Evolutionary conservation across 1,284 basidiomycete species (phyloP).

Genomic region (Apiotrichum laibachii): DNA sequence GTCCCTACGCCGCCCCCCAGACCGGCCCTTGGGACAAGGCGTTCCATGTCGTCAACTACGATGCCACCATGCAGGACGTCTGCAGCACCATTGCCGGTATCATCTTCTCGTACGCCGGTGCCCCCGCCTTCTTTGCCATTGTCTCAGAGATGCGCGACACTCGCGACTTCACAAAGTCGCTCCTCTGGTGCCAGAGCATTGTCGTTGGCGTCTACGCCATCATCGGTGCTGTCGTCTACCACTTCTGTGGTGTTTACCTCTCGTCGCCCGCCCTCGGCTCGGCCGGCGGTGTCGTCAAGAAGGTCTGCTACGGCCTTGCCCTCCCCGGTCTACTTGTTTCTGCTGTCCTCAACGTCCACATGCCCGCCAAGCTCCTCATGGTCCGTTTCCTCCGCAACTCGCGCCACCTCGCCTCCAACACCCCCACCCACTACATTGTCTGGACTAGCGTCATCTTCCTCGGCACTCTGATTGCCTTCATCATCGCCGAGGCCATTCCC

Average conservation of each 20-base stretch:
- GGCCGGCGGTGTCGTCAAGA: conserved; percentile 46
- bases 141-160: conserved; percentile 44
- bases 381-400: conserved; percentile 61
- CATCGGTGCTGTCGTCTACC: conserved; percentile 14
- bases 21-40: conserved; percentile 33
- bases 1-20: conserved; percentile 42
- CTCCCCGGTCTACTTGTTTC: conserved; percentile 38
- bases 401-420: conserved; percentile 60
- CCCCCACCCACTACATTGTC: conserved; percentile 53
- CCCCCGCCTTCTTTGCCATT: conserved; percentile 37
- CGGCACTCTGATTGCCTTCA: conserved; percentile 13
- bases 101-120: conserved; percentile 33
- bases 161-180: conserved; percentile 26
- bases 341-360: conserved; percentile 34
- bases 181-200: conserved; percentile 31
- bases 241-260: conserved; percentile 15
- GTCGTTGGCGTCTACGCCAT: conserved; percentile 24
- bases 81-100: conserved; percentile 37
- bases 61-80: conserved; percentile 27
- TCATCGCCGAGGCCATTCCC: conserved; percentile 24
- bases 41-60: conserved; percentile 23
- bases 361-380: conserved; percentile 60
- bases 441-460: conserved; percentile 51
- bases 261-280: conserved; percentile 43
- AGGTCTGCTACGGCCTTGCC: conserved; percentile 42